A percentile compares a stretch with the other conserved stretches of the same genome.
Conservation (phyloP, 148 eudicot species). For the Fagopyrum tataricum region DNA sequence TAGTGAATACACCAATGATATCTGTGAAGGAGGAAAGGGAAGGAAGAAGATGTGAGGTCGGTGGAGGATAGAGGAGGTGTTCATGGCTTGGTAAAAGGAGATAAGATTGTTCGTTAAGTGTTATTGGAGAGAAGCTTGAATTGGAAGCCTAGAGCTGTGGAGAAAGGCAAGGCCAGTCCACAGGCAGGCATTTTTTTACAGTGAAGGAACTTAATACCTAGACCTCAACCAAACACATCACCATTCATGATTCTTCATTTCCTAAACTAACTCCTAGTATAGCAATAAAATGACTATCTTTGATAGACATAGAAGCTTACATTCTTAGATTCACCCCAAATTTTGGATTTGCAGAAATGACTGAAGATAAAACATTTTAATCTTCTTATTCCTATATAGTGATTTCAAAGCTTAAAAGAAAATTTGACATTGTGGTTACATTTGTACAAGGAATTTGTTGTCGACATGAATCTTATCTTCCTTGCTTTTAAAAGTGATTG, state of each 20-base stretch:
- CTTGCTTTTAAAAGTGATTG: background rate
- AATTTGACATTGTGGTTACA: background rate
- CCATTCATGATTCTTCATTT: background rate
- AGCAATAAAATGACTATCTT: background rate
- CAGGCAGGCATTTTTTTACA: background rate
- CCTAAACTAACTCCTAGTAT: background rate
- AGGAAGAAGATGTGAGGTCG: background rate
- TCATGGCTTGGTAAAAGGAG: background rate
- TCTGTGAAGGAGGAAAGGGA: background rate
- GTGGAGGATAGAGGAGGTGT: background rate
- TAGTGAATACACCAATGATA: background rate
- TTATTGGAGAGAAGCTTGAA: too few species aligned
- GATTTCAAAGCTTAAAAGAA: background rate
- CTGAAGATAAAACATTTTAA: background rate
- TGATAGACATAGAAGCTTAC: background rate
- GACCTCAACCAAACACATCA: conserved; percentile 2
- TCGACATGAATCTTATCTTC: background rate
- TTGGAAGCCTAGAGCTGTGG: too few species aligned
- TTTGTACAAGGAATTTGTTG: background rate
- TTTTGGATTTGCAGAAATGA: background rate
- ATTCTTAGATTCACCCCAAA: background rate
- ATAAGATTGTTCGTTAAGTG: background rate
- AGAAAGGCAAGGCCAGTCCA: background rate
- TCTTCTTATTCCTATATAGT: background rate
- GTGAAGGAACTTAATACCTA: background rate